Evolutionary conservation across 2,329 filamentous ascomycete species (phyloP), one percentile per base, ranked within the genome.

Genomic region (Penicillium digitatum): DNA sequence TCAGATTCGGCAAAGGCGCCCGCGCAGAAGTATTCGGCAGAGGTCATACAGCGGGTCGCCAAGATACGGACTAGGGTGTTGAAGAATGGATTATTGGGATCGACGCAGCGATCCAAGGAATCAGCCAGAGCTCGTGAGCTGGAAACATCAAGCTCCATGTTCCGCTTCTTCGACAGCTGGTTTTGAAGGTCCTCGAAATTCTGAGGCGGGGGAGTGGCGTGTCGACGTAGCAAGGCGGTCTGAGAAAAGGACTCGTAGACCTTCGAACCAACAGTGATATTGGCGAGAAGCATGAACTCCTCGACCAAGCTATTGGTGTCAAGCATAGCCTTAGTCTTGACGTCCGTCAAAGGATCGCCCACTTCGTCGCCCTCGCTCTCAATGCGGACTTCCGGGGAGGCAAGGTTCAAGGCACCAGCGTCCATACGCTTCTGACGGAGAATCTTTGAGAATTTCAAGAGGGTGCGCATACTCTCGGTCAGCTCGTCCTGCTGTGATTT

Each of bases 201-300:
- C 64, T 90, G 91, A 69, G 93, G 93, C 8, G 94, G 94, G 3
- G 95, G 94, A 14, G 93, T 86, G 18, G 83, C 91, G 80, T 99
- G 94, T 55, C 94, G 89, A 59, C 93, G 89, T 16, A 99, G 84
- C 65, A 99, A 86, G 46, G 94, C 94, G 0, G 92, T 97, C 74
- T 99, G 93, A 0, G 94, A 93, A 75, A 96, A 97, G 3, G 91
- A 86, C 46, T 89, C 83, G 76, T 95, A 90, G 69, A 95, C 95
- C 73, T 90, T 93, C 62, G 86, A 83, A 7, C 93, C 94, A 29
- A 99, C 95, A 64, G 88, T 93, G 68, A 90, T 91, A 76, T 99
- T 99, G 79, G 94, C 95, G 72, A 97, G 88, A 69, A 99, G 81
- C 94, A 99, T 99, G 81, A 99, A 97, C 72, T 99, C 94, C 71